Percentiles rank a stretch among this genome's conserved stretches.
phyloP scores from a whole-genome alignment of 768 basidiomycete genomes.

The Inosperma sp. region DNA sequence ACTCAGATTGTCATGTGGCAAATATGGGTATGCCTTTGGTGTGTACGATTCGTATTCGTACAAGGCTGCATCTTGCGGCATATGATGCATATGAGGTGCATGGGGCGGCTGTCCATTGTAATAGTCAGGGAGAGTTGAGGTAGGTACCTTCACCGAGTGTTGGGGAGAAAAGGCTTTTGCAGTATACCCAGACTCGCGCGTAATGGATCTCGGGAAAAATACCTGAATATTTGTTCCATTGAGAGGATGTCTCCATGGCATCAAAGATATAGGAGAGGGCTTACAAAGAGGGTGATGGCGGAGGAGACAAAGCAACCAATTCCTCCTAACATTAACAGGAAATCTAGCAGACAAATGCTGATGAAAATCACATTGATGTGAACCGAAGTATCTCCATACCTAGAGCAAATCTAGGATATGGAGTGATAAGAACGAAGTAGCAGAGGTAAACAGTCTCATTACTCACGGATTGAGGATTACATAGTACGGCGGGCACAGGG shows the following conservation, averaged over 20 bases:
- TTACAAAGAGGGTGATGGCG: constrained; percentile 71
- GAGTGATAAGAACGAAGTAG: not conserved
- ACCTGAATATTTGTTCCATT: constrained; percentile 38
- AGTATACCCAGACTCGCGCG: constrained; percentile 58
- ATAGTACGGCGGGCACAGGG: constrained; percentile 44
- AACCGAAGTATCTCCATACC: constrained; percentile 36
- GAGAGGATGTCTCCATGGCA: not conserved
- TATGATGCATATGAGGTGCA: constrained; percentile 14
- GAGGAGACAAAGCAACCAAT: constrained; percentile 78
- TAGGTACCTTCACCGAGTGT: constrained; percentile 26
- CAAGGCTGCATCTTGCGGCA: constrained; percentile 11
- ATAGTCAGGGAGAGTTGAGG: constrained; percentile 27
- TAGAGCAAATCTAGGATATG: constrained; percentile 47
- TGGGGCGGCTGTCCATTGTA: constrained; percentile 14
- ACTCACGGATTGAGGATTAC: constrained; percentile 33
- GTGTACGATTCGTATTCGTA: not conserved
- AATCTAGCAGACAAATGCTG: constrained; percentile 41
- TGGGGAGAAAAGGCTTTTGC: constrained; percentile 34
- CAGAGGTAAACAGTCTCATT: not conserved
- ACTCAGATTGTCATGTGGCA: not conserved
- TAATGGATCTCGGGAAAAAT: constrained; percentile 75
- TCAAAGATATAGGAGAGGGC: constrained; percentile 20
- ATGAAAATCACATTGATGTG: constrained; percentile 3
- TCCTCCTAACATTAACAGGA: constrained; percentile 64
- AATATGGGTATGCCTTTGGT: too few species aligned